A percentile compares a stretch with the other conserved stretches of the same genome.
Conservation (phyloP, 169 alveolate genomes). For the Plasmodium falciparum region DNA sequence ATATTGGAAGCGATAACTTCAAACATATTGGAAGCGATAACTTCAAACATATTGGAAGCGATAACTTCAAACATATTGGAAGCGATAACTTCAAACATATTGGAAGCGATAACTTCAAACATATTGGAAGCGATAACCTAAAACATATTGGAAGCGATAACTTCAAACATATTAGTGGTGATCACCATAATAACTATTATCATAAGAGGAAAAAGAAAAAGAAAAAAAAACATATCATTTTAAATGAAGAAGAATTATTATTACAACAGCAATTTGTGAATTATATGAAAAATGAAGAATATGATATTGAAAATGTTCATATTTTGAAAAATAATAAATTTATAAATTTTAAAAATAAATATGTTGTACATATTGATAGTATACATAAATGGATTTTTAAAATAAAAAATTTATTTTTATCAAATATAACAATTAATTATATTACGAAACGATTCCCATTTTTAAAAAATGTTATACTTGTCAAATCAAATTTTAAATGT, state of each 20-base stretch:
- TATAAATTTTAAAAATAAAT: slow-evolving; percentile 40
- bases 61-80: too few species aligned
- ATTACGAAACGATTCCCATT: slow-evolving; percentile 34
- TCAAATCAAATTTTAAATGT: slow-evolving; percentile 33
- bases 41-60: too few species aligned
- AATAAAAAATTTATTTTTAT: slow-evolving; percentile 31
- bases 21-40: too few species aligned
- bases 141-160: background rate
- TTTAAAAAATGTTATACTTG: slow-evolving; percentile 24
- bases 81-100: too few species aligned
- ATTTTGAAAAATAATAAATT: slow-evolving; percentile 57
- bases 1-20: too few species aligned
- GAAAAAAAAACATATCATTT: slow-evolving; percentile 20
- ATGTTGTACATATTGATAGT: slow-evolving; percentile 43
- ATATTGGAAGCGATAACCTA: too few species aligned
- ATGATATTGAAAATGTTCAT: slow-evolving; percentile 15
- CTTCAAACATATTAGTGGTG: background rate
- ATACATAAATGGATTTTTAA: slow-evolving; percentile 54
- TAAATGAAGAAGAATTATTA: slow-evolving; percentile 3
- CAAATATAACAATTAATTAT: slow-evolving; percentile 56
- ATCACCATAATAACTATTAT: background rate
- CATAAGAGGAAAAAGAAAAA: slow-evolving; percentile 7
- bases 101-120: too few species aligned
- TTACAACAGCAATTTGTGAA: slow-evolving; percentile 31
- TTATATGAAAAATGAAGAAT: slow-evolving; percentile 24